Conservation (phyloP, 768 basidiomycete genomes). For the Panaeolus cyanescens region DNA sequence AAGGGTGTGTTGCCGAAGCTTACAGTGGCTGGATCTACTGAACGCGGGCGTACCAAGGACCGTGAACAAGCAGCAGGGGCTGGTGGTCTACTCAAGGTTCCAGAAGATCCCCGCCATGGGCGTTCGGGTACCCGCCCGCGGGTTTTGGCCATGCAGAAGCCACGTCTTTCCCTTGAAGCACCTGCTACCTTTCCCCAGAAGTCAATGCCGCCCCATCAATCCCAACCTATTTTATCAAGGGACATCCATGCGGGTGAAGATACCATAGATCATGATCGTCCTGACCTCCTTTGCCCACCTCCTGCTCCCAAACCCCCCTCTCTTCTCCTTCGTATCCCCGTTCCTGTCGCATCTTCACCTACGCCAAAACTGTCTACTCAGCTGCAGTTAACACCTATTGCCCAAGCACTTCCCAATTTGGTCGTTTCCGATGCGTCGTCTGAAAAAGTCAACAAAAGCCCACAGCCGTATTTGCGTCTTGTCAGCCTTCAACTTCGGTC, state of each 20-base stretch:
- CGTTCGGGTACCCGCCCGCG: background rate
- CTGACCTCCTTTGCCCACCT: background rate
- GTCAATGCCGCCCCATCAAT: background rate
- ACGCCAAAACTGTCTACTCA: background rate
- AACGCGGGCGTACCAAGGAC: background rate
- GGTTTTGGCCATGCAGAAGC: background rate
- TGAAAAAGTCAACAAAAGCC: background rate
- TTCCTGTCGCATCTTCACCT: background rate
- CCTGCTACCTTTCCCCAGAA: background rate
- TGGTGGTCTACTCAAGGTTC: conserved; percentile 1
- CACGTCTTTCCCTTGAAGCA: background rate
- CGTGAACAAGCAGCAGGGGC: background rate
- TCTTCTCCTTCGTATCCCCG: background rate
- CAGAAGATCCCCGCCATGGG: background rate
- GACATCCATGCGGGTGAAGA: background rate
- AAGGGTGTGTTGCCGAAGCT: background rate
- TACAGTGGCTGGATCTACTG: background rate
- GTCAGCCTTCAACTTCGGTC: background rate
- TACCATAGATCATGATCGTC: background rate
- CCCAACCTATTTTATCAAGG: background rate
- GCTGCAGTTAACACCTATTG: background rate
- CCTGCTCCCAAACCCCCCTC: background rate
- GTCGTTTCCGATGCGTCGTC: background rate
- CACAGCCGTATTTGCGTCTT: background rate
- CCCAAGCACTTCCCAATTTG: background rate